phyloP scores from a whole-genome alignment of 2,329 filamentous ascomycete species.

The Pyrenophora seminiperda region DNA sequence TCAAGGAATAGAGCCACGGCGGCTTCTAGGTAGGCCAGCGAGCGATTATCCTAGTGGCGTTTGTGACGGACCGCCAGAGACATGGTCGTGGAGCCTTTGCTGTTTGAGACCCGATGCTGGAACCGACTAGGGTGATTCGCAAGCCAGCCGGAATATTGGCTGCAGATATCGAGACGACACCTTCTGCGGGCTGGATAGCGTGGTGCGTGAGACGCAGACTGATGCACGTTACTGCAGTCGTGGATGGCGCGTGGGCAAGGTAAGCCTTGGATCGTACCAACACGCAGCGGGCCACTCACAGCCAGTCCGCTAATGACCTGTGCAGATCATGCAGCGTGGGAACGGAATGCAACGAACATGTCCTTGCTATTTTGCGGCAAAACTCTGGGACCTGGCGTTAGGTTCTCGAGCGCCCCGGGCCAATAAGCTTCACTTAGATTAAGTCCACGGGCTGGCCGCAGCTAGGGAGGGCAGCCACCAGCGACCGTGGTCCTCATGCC shows the following conservation, averaged over 20 bases:
- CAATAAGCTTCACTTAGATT: conserved; percentile 45
- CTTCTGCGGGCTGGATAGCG: conserved; percentile 36
- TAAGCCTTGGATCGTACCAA: conserved; percentile 34
- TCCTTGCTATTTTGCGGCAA: conserved; percentile 43
- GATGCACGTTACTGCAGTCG: conserved; percentile 34
- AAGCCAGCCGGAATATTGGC: conserved; percentile 38
- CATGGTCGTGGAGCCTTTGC: conserved; percentile 45
- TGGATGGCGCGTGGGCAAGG: conserved; percentile 28
- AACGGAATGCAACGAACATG: conserved; percentile 41
- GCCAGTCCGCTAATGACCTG: conserved; percentile 37
- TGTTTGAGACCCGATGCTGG: conserved; percentile 44
- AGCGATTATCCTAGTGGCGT: conserved; percentile 29
- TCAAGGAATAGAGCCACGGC: conserved; percentile 29
- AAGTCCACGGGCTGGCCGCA: conserved; percentile 42
- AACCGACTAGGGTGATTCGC: conserved; percentile 29
- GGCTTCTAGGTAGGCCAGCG: conserved; percentile 29
- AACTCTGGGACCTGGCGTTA: conserved; percentile 39
- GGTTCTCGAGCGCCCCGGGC: conserved; percentile 34
- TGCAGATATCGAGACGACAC: conserved; percentile 33
- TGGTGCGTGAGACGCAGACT: conserved; percentile 33
- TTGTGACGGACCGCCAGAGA: conserved; percentile 40
- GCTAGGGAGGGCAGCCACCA: conserved; percentile 37
- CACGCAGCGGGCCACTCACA: conserved; percentile 36
- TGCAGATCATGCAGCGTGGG: conserved; percentile 46
- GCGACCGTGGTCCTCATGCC: conserved; percentile 27